phyloP scores from a whole-genome alignment of 2,329 filamentous ascomycete species.

The Alternaria novae-zelandiae region DNA sequence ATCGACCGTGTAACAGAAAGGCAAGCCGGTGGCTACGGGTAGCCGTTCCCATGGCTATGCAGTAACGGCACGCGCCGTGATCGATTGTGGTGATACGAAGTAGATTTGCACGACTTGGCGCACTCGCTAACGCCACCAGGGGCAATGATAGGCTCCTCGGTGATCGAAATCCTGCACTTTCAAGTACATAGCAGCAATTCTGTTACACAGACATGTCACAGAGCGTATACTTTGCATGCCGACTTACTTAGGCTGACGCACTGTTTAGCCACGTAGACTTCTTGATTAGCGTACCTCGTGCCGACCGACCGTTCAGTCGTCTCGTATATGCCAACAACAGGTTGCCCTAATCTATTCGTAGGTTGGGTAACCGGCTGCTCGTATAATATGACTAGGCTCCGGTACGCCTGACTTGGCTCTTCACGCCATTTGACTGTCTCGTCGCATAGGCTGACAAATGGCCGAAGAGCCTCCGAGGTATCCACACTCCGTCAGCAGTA shows the following conservation, averaged over 20 bases:
- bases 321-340: background rate
- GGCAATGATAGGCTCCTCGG: background rate
- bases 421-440: background rate
- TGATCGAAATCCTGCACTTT: background rate
- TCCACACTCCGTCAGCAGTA: background rate
- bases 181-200: background rate
- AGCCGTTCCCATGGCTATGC: background rate
- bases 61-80: background rate
- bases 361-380: background rate
- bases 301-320: background rate
- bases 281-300: background rate
- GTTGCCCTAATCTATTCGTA: background rate
- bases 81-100: background rate
- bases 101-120: background rate
- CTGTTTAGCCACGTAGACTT: background rate
- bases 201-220: background rate
- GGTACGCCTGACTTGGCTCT: background rate
- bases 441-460: background rate
- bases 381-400: background rate
- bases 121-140: background rate
- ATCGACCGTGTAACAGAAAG: background rate
- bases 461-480: background rate
- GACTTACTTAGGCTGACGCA: background rate
- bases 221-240: background rate
- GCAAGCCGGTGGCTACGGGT: background rate